Percentiles rank a stretch among this genome's conserved stretches.
phyloP scores from a whole-genome alignment of 192 early-diverging fungal genomes.

The Coemansia sp. region DNA sequence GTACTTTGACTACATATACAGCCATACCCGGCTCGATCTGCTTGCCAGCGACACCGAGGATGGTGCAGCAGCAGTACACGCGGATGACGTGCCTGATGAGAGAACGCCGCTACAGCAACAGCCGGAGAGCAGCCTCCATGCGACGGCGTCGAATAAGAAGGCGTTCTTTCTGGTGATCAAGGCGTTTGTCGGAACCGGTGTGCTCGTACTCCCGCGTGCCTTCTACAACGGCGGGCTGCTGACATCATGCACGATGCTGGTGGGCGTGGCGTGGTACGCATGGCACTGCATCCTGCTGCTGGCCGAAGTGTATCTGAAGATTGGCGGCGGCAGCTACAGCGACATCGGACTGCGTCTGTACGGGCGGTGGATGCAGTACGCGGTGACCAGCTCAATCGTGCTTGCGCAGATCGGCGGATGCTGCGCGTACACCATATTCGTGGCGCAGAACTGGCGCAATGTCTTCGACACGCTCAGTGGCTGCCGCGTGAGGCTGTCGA shows the following conservation, averaged over 20 bases:
- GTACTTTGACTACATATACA: slow-evolving; percentile 52
- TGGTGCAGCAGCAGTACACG: background rate
- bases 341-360: slow-evolving; percentile 70
- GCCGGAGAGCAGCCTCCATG: slow-evolving; percentile 20
- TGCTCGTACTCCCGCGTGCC: slow-evolving; percentile 73
- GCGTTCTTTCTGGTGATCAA: slow-evolving; percentile 80
- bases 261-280: slow-evolving; percentile 63
- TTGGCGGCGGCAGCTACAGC: slow-evolving; percentile 68
- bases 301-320: slow-evolving; percentile 62
- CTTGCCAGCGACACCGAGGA: slow-evolving; percentile 1
- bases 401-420: slow-evolving; percentile 85
- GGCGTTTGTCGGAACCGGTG: slow-evolving; percentile 83
- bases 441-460: slow-evolving; percentile 82
- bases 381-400: slow-evolving; percentile 70
- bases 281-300: slow-evolving; percentile 68
- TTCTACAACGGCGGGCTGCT: slow-evolving; percentile 80
- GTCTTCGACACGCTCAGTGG: slow-evolving; percentile 70
- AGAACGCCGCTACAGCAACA: slow-evolving; percentile 39
- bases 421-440: slow-evolving; percentile 90
- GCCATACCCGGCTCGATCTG: slow-evolving; percentile 8
- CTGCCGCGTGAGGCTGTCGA: slow-evolving; percentile 64
- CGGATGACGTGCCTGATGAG: slow-evolving; percentile 15
- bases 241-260: slow-evolving; percentile 62
- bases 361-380: slow-evolving; percentile 65
- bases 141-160: slow-evolving; percentile 66